Conservation (phyloP, 2,329 filamentous ascomycete genomes). For the Penicillium sp. region DNA sequence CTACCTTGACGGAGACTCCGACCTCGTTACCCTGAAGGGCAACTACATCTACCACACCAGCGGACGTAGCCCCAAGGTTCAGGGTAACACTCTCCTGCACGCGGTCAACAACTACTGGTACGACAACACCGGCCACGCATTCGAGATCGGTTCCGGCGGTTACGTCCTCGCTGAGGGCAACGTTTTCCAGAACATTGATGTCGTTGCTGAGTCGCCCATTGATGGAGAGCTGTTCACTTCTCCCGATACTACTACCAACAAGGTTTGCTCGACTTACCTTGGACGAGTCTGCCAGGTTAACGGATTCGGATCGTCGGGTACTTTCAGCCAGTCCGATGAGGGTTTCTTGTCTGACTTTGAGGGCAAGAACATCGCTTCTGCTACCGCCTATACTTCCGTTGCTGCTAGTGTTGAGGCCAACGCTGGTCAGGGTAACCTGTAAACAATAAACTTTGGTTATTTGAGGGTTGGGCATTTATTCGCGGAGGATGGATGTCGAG, state of each 20-base stretch:
- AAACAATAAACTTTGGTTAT: constrained; percentile 7
- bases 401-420: constrained; percentile 40
- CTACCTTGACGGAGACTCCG: constrained; percentile 57
- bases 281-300: constrained; percentile 55
- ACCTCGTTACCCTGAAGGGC: constrained; percentile 58
- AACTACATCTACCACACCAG: constrained; percentile 62
- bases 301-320: constrained; percentile 41
- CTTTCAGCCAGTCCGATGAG: constrained; percentile 44
- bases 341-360: constrained; percentile 53
- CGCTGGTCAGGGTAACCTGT: constrained; percentile 51
- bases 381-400: constrained; percentile 36
- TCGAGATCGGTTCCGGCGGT: constrained; percentile 50
- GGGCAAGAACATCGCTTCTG: constrained; percentile 54
- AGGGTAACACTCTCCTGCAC: constrained; percentile 57
- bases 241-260: constrained; percentile 36
- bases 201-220: constrained; percentile 40
- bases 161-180: constrained; percentile 58
- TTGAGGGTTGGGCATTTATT: background rate
- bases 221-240: constrained; percentile 43
- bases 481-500: background rate
- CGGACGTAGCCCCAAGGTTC: constrained; percentile 59
- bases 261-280: constrained; percentile 46
- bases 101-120: constrained; percentile 64
- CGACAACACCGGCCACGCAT: constrained; percentile 57
- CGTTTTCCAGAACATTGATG: constrained; percentile 56